Percentiles rank a stretch among this genome's conserved stretches.
These are phyloP conservation scores for Leccinum ochraceum DNA, from an alignment of 768 basidiomycete genomes.

Conservation along the genomic window DNA sequence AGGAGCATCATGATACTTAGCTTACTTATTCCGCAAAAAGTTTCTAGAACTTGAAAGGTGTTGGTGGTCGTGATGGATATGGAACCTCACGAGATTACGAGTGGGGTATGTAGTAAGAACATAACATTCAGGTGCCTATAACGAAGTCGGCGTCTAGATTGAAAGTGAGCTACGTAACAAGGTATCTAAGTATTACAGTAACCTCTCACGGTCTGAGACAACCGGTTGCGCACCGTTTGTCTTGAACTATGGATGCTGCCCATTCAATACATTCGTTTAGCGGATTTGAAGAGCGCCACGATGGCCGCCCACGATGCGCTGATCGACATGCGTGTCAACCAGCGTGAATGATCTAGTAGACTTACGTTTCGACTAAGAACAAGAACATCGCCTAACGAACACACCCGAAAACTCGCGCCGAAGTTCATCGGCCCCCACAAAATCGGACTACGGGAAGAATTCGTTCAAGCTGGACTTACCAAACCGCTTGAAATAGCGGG, in stretches of 20 bases:
- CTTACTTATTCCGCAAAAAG: too few species aligned
- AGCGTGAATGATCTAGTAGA: neutral
- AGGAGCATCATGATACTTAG: too few species aligned
- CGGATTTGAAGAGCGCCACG: conserved; percentile 20
- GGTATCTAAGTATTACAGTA: too few species aligned
- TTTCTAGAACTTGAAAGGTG: too few species aligned
- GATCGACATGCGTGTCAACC: too few species aligned
- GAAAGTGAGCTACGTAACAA: too few species aligned
- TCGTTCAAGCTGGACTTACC: conserved; percentile 31
- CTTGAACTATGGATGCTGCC: neutral
- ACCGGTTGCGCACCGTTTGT: conserved; percentile 27
- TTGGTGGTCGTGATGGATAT: too few species aligned
- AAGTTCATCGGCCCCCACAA: neutral
- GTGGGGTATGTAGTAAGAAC: too few species aligned
- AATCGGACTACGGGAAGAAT: conserved; percentile 10
- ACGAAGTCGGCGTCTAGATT: too few species aligned
- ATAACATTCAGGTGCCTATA: too few species aligned
- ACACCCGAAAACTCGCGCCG: neutral
- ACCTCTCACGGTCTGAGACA: conserved; percentile 1
- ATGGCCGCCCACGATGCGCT: too few species aligned
- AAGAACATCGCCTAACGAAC: neutral
- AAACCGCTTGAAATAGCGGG: conserved; percentile 17
- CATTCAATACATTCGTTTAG: conserved; percentile 9
- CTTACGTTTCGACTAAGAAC: neutral
- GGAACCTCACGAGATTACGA: too few species aligned